phyloP scores from a whole-genome alignment of 2,329 filamentous ascomycete genomes.

The Penicillium sp. region DNA sequence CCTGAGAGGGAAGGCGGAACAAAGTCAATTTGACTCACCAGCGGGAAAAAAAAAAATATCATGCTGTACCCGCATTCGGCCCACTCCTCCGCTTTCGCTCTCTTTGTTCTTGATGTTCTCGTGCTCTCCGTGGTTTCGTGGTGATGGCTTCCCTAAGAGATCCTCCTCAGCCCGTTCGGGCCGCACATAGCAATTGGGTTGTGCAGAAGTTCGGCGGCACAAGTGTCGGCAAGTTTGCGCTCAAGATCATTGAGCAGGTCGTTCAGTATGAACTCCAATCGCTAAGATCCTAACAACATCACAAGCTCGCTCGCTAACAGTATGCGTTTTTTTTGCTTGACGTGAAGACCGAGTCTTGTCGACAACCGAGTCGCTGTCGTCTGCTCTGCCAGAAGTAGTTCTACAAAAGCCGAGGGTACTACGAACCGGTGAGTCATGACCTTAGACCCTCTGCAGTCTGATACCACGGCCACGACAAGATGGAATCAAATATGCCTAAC shows the following conservation, averaged over 20 bases:
- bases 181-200: constrained; percentile 56
- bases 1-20: constrained; percentile 15
- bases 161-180: constrained; percentile 8
- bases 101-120: constrained; percentile 6
- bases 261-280: constrained; percentile 51
- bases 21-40: constrained; percentile 14
- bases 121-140: constrained; percentile 6
- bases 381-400: constrained; percentile 89
- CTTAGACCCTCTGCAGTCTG: background rate
- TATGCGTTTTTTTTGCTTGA: background rate
- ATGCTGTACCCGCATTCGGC: constrained; percentile 16
- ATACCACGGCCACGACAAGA: background rate
- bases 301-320: background rate
- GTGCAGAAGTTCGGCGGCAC: constrained; percentile 96
- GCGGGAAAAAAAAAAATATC: constrained; percentile 5
- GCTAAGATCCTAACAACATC: background rate
- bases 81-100: constrained; percentile 23
- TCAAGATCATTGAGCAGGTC: constrained; percentile 67
- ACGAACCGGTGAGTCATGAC: constrained; percentile 72
- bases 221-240: constrained; percentile 87
- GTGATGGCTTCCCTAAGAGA: constrained; percentile 15
- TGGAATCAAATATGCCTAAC: constrained; percentile 2
- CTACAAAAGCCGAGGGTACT: constrained; percentile 89
- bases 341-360: constrained; percentile 53
- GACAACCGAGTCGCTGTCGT: constrained; percentile 80